These are phyloP conservation scores for Craterostigma plantagineum DNA, from an alignment of 257 asterid genomes.

Conservation along the genomic window DNA sequence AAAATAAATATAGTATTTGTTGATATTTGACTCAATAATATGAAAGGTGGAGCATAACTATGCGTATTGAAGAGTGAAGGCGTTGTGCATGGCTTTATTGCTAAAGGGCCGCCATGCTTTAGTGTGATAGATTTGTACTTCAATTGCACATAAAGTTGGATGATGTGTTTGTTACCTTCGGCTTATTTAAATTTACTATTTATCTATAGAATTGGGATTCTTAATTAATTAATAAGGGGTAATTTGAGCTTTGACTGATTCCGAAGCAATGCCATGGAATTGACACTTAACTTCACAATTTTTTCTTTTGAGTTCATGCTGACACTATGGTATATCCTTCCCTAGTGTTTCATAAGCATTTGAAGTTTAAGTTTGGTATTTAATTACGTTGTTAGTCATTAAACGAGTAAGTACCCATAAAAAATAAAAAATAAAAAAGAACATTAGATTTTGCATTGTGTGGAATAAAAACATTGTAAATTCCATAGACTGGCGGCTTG, in stretches of 20 bases:
- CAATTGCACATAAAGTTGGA: slow-evolving; percentile 15
- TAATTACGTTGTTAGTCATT: too few relatives aligned
- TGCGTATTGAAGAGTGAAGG: neutral
- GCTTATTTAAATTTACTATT: neutral
- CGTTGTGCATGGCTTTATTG: slow-evolving; percentile 21
- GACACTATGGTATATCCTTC: too few relatives aligned
- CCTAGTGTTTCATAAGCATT: too few relatives aligned
- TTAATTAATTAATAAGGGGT: neutral
- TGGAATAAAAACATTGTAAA: too few relatives aligned
- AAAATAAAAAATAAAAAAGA: too few relatives aligned
- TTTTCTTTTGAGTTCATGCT: too few relatives aligned
- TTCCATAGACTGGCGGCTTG: too few relatives aligned
- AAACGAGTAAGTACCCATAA: too few relatives aligned
- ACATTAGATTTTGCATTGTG: too few relatives aligned
- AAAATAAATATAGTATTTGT: neutral
- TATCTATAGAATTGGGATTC: too few relatives aligned
- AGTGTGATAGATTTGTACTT: slow-evolving; percentile 5
- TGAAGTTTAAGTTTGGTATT: too few relatives aligned
- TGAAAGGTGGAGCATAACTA: slow-evolving; percentile 7
- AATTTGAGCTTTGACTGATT: slow-evolving; percentile 16
- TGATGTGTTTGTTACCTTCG: neutral
- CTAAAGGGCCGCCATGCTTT: slow-evolving; percentile 5
- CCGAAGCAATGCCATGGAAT: slow-evolving; percentile 7
- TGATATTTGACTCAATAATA: neutral
- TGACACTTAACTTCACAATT: too few relatives aligned